Base-by-base conservation (phyloP, 2,329 filamentous ascomycete species). In the Boeremia lycopersici region DNA sequence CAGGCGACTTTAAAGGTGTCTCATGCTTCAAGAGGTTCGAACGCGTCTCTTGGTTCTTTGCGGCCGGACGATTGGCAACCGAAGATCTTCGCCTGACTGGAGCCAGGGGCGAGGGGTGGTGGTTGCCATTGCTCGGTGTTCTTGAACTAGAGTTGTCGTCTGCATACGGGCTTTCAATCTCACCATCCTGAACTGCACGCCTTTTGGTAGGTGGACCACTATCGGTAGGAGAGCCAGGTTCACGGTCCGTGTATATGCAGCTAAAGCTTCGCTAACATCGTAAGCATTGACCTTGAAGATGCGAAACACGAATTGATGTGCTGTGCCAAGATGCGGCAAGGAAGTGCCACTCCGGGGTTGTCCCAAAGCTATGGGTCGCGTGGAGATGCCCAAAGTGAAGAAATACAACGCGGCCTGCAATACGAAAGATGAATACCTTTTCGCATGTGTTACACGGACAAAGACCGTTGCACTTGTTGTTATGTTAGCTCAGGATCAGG, bases 381-480 rank as follows among this genome's bases (percentile, higher is more conserved):
- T 28, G 12, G 19, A 26, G 17, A 5, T 35, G 15, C 35, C 19
- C 5, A 34, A 3, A 10, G 2, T n/a, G 12, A n/a, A 6, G 29
- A 8, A 4, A 30, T 31, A 12, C 26, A 29, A 23, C 19, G 19
- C 25, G 8, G 13, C 6, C 30, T 11, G 13, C 11, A 30, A 34
- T 17, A 34, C 38, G 19, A 38, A 41, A 28, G 6, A 19, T 43
- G 35, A 46, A 74, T 69, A 83, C 80, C 73, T 84, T 86, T 39
- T 77, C 74, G 72, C 85, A 88, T 23, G 82, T 83, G 54, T 79
- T 79, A 71, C 85, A 88, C 33, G 84, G 84, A 46, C 76, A 78
- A 41, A 78, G 66, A 25, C 84, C 84, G 72, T 87, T 84, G 71
- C 84, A 87, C 84, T 87, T 60, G 43, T 25, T 42, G 35, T 29